Evolutionary conservation across 306 rosid genomes (phyloP).

Genomic region (Vigna nakashimae): DNA sequence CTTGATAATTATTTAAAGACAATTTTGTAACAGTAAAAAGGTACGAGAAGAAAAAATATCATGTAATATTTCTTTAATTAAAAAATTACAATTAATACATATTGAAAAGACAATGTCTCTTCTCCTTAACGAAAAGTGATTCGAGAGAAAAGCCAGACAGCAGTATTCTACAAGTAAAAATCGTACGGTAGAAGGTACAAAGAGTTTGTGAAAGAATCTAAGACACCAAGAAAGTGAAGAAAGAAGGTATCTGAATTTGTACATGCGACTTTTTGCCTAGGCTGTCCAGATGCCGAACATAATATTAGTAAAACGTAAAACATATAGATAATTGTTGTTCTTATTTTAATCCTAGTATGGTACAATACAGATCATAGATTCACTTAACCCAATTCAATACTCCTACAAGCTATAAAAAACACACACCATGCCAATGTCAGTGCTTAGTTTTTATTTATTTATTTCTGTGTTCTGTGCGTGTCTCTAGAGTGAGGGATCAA

Average conservation of each 20-base stretch:
- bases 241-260: conserved; percentile 20
- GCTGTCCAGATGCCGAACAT: neutral
- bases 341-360: conserved; percentile 17
- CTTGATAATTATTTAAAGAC: no score
- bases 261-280: conserved; percentile 1
- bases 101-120: neutral
- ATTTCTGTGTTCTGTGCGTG: conserved; percentile 39
- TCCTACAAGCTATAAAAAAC: conserved; percentile 30
- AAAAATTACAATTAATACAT: no score
- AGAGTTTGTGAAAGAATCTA: conserved; percentile 12
- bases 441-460: conserved; percentile 7
- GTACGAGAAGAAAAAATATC: no score
- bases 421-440: conserved; percentile 23
- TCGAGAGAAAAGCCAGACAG: conserved; percentile 43
- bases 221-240: neutral
- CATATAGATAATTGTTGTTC: neutral
- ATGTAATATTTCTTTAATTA: no score
- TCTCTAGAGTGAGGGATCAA: neutral
- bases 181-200: conserved; percentile 8
- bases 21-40: no score
- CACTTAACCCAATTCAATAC: conserved; percentile 34
- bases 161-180: neutral
- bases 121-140: conserved; percentile 31
- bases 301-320: neutral
- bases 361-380: conserved; percentile 37